Conservation (phyloP, 306 rosid genomes). For the Sicyos baderoa region DNA sequence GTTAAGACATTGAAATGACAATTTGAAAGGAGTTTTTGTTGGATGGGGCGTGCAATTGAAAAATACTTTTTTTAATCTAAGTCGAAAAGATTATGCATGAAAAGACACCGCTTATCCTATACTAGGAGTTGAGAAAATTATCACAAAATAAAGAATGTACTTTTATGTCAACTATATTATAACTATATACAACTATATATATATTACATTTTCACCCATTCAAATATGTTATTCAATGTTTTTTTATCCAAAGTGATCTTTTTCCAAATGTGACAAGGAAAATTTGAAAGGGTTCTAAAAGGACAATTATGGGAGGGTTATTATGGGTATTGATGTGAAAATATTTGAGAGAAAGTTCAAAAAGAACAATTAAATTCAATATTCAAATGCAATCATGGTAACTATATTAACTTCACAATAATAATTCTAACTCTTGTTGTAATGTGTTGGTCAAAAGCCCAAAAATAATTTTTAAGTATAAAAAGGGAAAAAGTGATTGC, state of each 20-base stretch:
- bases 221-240: background rate
- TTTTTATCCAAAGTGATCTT: background rate
- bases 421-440: conserved; percentile 21
- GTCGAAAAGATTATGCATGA: background rate
- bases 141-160: background rate
- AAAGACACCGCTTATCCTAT: background rate
- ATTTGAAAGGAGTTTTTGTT: background rate
- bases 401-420: conserved; percentile 18
- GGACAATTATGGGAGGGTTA: background rate
- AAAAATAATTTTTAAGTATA: background rate
- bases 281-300: background rate
- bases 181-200: too few species aligned
- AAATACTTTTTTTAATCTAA: background rate
- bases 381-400: conserved; percentile 46
- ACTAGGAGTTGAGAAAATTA: background rate
- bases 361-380: background rate
- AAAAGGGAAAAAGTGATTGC: conserved; percentile 40
- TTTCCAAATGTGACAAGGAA: background rate
- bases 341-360: background rate
- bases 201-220: too few species aligned
- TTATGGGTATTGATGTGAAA: background rate
- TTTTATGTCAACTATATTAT: background rate
- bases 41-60: background rate
- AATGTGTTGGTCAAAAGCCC: conserved; percentile 40
- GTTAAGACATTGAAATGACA: background rate